phyloP scores from a whole-genome alignment of 495 filamentous ascomycete genomes.

The Lichina pygmaea region DNA sequence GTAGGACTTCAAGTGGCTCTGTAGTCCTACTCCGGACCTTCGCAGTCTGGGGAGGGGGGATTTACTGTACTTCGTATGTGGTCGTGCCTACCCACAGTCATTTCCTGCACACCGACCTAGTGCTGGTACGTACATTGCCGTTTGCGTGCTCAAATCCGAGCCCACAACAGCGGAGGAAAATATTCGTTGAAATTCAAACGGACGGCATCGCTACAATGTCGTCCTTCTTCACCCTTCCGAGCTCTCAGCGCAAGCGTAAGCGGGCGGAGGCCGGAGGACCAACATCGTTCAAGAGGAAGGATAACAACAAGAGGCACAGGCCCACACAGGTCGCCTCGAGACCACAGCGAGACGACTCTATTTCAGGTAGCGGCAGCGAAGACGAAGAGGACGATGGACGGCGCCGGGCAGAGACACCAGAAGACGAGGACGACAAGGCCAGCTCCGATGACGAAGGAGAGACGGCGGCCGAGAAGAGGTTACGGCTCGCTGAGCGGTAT shows the following conservation, averaged over 20 bases:
- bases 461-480: constrained; percentile 62
- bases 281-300: constrained; percentile 22
- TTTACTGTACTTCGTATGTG: no score
- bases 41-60: no score
- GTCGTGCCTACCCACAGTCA: no score
- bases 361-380: constrained; percentile 64
- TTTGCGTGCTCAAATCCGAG: neutral
- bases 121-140: no score
- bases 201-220: constrained; percentile 25
- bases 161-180: neutral
- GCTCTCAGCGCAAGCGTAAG: constrained; percentile 61
- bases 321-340: constrained; percentile 8
- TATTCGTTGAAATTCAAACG: neutral
- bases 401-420: constrained; percentile 6
- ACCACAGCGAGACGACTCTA: constrained; percentile 35
- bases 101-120: no score
- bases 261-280: constrained; percentile 20
- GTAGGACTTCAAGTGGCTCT: no score
- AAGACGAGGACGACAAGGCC: constrained; percentile 16
- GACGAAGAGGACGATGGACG: constrained; percentile 20
- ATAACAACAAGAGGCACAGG: constrained; percentile 13
- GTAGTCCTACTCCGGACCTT: no score
- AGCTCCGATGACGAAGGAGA: constrained; percentile 39
- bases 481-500: constrained; percentile 80
- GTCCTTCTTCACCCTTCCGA: constrained; percentile 63